These are phyloP conservation scores for Aspergillus viridinutans DNA, from an alignment of 2,329 filamentous ascomycete species.

Conservation along the genomic window DNA sequence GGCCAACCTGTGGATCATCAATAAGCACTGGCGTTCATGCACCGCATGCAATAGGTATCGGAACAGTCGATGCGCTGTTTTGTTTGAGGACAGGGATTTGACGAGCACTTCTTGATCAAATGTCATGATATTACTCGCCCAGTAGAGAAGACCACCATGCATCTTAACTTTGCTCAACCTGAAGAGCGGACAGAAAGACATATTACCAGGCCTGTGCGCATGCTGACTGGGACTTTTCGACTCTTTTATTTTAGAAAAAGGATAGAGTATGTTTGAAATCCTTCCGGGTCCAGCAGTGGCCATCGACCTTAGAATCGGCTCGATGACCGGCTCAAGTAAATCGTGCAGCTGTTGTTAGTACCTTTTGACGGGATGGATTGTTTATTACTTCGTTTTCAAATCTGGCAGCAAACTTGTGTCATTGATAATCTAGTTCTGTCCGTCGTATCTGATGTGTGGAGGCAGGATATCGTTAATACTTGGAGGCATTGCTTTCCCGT, in stretches of 20 bases:
- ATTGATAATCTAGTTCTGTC: constrained; percentile 64
- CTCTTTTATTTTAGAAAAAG: constrained; percentile 59
- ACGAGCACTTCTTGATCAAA: constrained; percentile 53
- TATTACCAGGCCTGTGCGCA: constrained; percentile 61
- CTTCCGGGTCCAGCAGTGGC: constrained; percentile 60
- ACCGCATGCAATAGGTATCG: constrained; percentile 48
- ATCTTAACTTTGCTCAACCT: constrained; percentile 52
- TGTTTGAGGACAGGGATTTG: constrained; percentile 54
- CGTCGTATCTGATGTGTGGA: constrained; percentile 57
- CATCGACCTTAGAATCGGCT: constrained; percentile 56
- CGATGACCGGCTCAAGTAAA: constrained; percentile 50
- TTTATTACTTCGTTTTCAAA: too few relatives aligned
- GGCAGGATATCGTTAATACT: constrained; percentile 48
- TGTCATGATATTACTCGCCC: constrained; percentile 49
- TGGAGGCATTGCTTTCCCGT: constrained; percentile 39
- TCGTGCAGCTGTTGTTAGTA: constrained; percentile 45
- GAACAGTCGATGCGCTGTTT: constrained; percentile 44
- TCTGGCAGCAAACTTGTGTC: constrained; percentile 34
- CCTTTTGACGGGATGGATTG: too few relatives aligned
- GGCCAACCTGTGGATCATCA: constrained; percentile 50
- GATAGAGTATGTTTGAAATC: constrained; percentile 60
- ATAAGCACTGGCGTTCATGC: constrained; percentile 52
- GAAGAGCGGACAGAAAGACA: constrained; percentile 34
- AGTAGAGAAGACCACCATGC: constrained; percentile 53
- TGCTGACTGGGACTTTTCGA: constrained; percentile 61